phyloP scores from a whole-genome alignment of 2,329 filamentous ascomycete genomes.

The Sarocladium strictum region DNA sequence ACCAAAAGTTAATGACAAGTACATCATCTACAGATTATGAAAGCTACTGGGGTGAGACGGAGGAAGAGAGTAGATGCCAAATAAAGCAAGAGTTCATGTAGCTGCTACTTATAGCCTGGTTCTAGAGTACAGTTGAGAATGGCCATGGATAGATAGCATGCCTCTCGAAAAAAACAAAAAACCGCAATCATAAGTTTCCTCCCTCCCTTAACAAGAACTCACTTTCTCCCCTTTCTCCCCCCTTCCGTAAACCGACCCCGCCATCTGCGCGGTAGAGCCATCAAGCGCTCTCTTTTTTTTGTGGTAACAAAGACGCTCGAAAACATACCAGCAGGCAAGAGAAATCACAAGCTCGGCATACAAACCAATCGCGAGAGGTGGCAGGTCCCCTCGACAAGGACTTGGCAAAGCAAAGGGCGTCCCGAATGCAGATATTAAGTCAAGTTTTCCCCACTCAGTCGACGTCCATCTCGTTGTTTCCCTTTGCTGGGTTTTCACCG shows the following conservation, averaged over 20 bases:
- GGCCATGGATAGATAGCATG: background rate
- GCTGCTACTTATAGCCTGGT: background rate
- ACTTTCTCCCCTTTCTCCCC: background rate
- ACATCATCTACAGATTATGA: background rate
- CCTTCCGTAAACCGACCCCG: background rate
- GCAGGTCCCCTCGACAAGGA: too few species aligned
- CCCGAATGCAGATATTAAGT: too few species aligned
- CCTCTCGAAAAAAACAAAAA: background rate
- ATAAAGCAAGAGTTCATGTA: background rate
- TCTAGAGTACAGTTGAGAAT: background rate
- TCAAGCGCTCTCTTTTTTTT: too few species aligned
- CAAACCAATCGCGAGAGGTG: too few species aligned
- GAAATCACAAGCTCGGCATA: too few species aligned
- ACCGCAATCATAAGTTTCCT: background rate
- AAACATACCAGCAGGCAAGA: constrained; percentile 15
- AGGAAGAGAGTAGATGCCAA: background rate
- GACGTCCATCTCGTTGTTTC: background rate
- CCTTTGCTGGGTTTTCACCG: constrained; percentile 21
- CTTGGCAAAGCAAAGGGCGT: constrained; percentile 8
- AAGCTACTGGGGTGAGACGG: background rate
- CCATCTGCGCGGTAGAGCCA: too few species aligned
- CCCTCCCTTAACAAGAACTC: background rate
- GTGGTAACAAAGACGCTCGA: constrained; percentile 11
- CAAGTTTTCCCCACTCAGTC: constrained; percentile 13
- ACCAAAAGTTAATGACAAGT: background rate